Evolutionary conservation across 495 filamentous ascomycete species (phyloP).

Genomic region (Eremomyces bilateralis): DNA sequence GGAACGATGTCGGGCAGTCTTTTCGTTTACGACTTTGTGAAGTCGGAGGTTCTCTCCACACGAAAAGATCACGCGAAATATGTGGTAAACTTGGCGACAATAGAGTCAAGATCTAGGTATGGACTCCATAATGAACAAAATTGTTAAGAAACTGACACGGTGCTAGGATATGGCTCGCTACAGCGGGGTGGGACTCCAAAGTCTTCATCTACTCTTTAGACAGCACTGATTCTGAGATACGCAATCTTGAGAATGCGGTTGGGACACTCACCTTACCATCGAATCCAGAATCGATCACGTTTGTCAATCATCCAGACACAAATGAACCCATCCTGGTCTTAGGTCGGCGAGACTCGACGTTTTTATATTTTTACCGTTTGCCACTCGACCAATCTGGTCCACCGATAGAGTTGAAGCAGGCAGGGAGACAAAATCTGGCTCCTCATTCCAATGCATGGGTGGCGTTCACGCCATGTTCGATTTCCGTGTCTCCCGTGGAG

Average conservation of each 20-base stretch:
- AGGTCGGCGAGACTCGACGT: slow-evolving; percentile 37
- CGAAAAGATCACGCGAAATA: slow-evolving; percentile 42
- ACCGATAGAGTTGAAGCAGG: slow-evolving; percentile 7
- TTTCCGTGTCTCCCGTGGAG: slow-evolving; percentile 34
- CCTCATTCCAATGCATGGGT: slow-evolving; percentile 44
- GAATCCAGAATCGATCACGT: slow-evolving; percentile 40
- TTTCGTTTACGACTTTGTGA: background rate
- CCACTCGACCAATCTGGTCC: slow-evolving; percentile 3
- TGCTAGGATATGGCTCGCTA: slow-evolving; percentile 28
- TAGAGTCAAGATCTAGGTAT: too few relatives aligned
- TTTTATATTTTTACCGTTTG: slow-evolving; percentile 36
- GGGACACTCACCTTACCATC: slow-evolving; percentile 28
- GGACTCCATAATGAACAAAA: too few relatives aligned
- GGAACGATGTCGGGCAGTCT: too few relatives aligned
- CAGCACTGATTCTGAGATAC: background rate
- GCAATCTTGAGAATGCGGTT: slow-evolving; percentile 18
- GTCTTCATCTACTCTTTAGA: slow-evolving; percentile 28
- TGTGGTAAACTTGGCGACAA: slow-evolving; percentile 31
- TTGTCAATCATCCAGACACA: slow-evolving; percentile 28
- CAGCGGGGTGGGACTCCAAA: slow-evolving; percentile 43
- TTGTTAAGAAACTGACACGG: slow-evolving; percentile 17
- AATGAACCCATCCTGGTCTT: slow-evolving; percentile 27
- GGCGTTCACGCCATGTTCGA: slow-evolving; percentile 36
- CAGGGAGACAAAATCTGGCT: slow-evolving; percentile 39
- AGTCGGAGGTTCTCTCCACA: slow-evolving; percentile 9